A percentile compares a stretch with the other conserved stretches of the same genome.
phyloP scores from a whole-genome alignment of 2,329 filamentous ascomycete species.

The Penicillium sp. region DNA sequence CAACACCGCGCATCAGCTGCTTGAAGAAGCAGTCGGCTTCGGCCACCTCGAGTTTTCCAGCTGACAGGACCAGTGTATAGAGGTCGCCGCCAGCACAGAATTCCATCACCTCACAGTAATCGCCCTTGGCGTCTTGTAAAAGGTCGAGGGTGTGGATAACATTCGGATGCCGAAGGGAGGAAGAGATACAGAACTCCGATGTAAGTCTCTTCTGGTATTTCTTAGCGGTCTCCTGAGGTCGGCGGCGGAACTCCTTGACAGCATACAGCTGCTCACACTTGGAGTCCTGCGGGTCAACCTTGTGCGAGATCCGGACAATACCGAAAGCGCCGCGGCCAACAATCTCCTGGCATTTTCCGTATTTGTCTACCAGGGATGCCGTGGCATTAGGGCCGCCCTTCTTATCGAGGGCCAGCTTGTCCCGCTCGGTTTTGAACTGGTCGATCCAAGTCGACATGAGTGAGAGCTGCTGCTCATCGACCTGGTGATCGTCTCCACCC shows the following conservation, averaged over 20 bases:
- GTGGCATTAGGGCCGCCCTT: constrained; percentile 73
- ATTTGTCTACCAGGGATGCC: constrained; percentile 87
- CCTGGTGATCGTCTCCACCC: constrained; percentile 43
- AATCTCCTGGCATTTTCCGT: constrained; percentile 97
- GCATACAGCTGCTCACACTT: constrained; percentile 87
- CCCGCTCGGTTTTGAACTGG: constrained; percentile 84
- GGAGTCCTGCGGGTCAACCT: constrained; percentile 77
- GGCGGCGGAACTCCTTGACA: constrained; percentile 95
- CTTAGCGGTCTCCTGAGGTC: constrained; percentile 91
- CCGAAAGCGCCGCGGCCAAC: constrained; percentile 96
- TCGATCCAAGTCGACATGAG: constrained; percentile 96
- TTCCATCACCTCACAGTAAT: constrained; percentile 99
- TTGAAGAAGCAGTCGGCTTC: constrained; percentile 99
- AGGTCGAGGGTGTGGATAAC: constrained; percentile 97
- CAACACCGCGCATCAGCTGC: constrained; percentile 97
- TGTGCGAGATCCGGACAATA: constrained; percentile 96
- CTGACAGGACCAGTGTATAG: constrained; percentile 88
- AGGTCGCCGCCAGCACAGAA: constrained; percentile 96
- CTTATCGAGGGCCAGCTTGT: constrained; percentile 71
- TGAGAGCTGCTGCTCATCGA: constrained; percentile 77
- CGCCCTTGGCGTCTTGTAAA: constrained; percentile 91
- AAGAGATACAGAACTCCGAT: constrained; percentile 97
- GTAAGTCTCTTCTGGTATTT: constrained; percentile 98
- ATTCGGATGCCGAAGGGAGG: constrained; percentile 92
- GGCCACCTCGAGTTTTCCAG: constrained; percentile 80